Evolutionary conservation across 192 early-diverging fungal genomes (phyloP), one percentile per base, ranked within the genome.

Genomic region (Chytriomyces confervae): DNA sequence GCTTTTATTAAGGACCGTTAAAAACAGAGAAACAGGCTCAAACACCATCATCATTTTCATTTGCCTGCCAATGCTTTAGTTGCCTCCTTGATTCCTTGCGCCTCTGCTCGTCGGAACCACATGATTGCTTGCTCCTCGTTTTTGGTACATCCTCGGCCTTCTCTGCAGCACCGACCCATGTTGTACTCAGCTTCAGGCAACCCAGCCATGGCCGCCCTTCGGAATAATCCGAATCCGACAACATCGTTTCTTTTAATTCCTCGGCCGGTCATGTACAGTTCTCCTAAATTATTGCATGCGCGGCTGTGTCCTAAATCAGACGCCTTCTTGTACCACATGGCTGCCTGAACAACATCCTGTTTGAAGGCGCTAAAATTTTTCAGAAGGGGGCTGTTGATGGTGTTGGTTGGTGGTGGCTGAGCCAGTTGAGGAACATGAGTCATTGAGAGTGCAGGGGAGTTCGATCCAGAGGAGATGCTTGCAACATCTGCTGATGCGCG

Each of bases 151-250:
- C 77, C 77, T 5, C 77, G 69, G 18, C 77, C 77, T 50, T 79
- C 77, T 5, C 77, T 69, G 61, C 69, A 79, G 45, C 77, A 79
- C 29, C 77, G n/a, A 9, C 77, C 77, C 57, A 79, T 66, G 49
- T 79, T 79, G 70, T 79, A 79, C 70, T 79, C 77, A 24, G 77
- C 77, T 24, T 79, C 77, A 8, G 77, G 69, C 11, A 79, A 47
- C 7, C 77, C 77, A 9, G 77, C 77, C 77, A 79, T 62, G 11
- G 77, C 77, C 1, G 77, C 77, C 29, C 77, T 11, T 61, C 77
- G 20, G 43, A 79, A 79, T 49, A 79, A 24, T 48, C 16, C 61
- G 49, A 79, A 79, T 53, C 77, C 77, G 53, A 47, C 51, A 6
- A 72, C 61, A 72, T 79, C 77, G 23, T 79, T 71, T 46, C 69